Percentiles rank a stretch among this genome's conserved stretches.
Evolutionary conservation across 768 basidiomycete species (phyloP).

Genomic region (Xanthoconium purpureum): DNA sequence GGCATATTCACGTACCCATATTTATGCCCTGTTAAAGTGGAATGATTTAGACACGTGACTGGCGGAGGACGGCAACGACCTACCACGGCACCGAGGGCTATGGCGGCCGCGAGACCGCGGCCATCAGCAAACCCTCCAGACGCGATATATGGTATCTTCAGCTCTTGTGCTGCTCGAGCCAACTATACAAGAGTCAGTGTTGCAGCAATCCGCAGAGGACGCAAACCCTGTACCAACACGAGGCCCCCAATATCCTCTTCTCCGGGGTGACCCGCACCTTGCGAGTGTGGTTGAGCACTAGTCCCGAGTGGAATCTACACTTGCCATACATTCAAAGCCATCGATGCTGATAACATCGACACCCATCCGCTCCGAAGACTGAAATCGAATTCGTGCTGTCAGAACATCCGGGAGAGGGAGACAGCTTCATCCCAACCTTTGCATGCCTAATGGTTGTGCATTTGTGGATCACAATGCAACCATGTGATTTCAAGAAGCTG

Average conservation of each 20-base stretch:
- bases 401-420: slow-evolving; percentile 26
- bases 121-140: slow-evolving; percentile 90
- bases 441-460: slow-evolving; percentile 86
- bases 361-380: slow-evolving; percentile 69
- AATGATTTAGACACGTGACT: neutral
- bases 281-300: slow-evolving; percentile 6
- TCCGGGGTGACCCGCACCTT: slow-evolving; percentile 91
- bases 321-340: slow-evolving; percentile 76
- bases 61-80: slow-evolving; percentile 26
- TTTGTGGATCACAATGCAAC: slow-evolving; percentile 84
- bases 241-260: slow-evolving; percentile 91
- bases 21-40: slow-evolving; percentile 64
- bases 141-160: slow-evolving; percentile 83
- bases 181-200: slow-evolving; percentile 45
- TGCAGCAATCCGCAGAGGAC: neutral
- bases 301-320: neutral
- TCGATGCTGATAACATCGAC: slow-evolving; percentile 90
- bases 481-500: slow-evolving; percentile 74
- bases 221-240: slow-evolving; percentile 55
- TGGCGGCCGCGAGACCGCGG: slow-evolving; percentile 75
- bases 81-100: slow-evolving; percentile 79
- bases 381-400: neutral
- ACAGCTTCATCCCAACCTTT: slow-evolving; percentile 44
- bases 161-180: slow-evolving; percentile 80
- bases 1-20: slow-evolving; percentile 49